These are phyloP conservation scores for Aspergillus conjunctus DNA, from an alignment of 495 filamentous ascomycete species.

Conservation along the genomic window DNA sequence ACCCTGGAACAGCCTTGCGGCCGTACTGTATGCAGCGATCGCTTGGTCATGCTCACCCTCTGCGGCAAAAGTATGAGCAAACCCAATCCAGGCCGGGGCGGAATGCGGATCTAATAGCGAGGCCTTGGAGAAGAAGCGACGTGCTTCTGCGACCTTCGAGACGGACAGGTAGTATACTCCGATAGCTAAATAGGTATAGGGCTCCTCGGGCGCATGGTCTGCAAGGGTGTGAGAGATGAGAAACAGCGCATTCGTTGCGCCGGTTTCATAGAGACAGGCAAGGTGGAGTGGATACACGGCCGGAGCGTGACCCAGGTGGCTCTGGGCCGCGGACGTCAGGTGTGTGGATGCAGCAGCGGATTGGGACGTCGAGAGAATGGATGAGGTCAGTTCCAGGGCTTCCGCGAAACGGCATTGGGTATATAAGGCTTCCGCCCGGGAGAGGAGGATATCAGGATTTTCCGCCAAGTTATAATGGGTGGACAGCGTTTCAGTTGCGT, in stretches of 20 bases:
- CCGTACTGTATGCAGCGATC: constrained; percentile 96
- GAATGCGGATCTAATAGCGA: constrained; percentile 97
- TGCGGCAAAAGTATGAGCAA: constrained; percentile 99
- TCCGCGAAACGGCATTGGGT: constrained; percentile 93
- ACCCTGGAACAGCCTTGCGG: constrained; percentile 92
- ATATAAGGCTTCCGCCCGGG: constrained; percentile 89
- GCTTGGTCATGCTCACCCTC: constrained; percentile 99
- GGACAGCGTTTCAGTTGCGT: constrained; percentile 86
- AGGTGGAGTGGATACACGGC: constrained; percentile 86
- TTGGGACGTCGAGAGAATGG: constrained; percentile 65
- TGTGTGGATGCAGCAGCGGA: constrained; percentile 30
- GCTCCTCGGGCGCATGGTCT: constrained; percentile 87
- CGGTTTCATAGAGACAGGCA: constrained; percentile 87
- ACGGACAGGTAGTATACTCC: constrained; percentile 93
- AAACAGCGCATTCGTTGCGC: constrained; percentile 84
- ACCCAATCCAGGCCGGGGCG: constrained; percentile 97
- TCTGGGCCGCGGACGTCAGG: constrained; percentile 37
- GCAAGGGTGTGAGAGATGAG: constrained; percentile 92
- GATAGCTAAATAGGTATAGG: constrained; percentile 89
- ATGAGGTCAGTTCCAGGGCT: constrained; percentile 78
- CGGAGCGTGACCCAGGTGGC: constrained; percentile 82
- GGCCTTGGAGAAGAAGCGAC: constrained; percentile 95
- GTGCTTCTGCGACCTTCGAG: constrained; percentile 86
- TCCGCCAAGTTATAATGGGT: constrained; percentile 87
- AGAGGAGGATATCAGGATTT: constrained; percentile 90